Conservation (phyloP, 306 rosid species). For the Cucurbita pepo region DNA sequence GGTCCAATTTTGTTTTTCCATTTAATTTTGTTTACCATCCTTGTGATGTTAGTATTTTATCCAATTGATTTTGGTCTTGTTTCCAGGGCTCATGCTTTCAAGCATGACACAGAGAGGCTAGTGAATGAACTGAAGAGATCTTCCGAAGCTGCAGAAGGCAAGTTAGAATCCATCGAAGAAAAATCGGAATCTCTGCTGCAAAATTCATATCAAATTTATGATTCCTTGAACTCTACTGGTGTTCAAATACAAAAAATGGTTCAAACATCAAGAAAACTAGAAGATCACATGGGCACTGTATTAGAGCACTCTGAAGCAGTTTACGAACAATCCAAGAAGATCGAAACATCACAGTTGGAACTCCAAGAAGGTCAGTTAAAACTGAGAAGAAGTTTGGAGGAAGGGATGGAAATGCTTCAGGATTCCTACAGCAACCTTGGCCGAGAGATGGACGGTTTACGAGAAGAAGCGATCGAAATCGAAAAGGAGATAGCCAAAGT, state of each 20-base stretch:
- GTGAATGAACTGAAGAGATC: conserved; percentile 59
- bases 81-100: conserved; percentile 38
- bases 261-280: conserved; percentile 28
- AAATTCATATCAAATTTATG: conserved; percentile 23
- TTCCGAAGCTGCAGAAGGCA: conserved; percentile 51
- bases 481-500: conserved; percentile 46
- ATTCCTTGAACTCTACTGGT: conserved; percentile 37
- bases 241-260: conserved; percentile 31
- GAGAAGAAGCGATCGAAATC: conserved; percentile 41
- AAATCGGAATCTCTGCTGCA: conserved; percentile 34
- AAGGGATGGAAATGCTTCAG: conserved; percentile 39
- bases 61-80: neutral
- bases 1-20: neutral
- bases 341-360: conserved; percentile 37
- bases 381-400: conserved; percentile 37
- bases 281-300: conserved; percentile 33
- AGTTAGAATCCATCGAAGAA: conserved; percentile 40
- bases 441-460: conserved; percentile 33
- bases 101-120: conserved; percentile 60
- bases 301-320: conserved; percentile 36
- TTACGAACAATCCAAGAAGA: conserved; percentile 46
- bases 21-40: neutral
- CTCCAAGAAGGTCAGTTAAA: conserved; percentile 49
- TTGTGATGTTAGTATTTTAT: neutral
- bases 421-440: conserved; percentile 48